Evolutionary conservation across 2,329 filamentous ascomycete genomes (phyloP).

Genomic region (Spiromastix sp.): DNA sequence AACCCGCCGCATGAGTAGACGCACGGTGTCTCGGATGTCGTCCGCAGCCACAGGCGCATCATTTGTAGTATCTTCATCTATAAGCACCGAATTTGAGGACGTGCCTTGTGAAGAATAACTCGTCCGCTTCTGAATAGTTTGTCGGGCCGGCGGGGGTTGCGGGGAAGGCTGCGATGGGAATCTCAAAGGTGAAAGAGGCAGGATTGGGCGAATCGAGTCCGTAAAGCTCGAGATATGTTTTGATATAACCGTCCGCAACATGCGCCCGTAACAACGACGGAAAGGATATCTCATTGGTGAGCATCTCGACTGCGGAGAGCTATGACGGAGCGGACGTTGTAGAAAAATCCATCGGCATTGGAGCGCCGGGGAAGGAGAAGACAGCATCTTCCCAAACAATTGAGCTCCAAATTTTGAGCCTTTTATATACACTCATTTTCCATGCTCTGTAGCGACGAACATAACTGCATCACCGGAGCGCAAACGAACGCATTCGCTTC

Average conservation of each 20-base stretch:
- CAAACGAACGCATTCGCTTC: too few species aligned
- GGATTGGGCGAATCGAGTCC: constrained; percentile 10
- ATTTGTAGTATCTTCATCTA: constrained; percentile 2
- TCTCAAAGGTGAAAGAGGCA: constrained; percentile 4
- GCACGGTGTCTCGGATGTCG: constrained; percentile 20
- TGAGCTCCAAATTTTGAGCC: neutral
- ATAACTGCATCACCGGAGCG: too few species aligned
- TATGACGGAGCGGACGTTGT: neutral
- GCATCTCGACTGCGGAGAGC: neutral
- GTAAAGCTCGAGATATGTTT: constrained; percentile 12
- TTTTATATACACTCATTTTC: too few species aligned
- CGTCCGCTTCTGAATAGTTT: neutral
- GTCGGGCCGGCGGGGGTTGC: neutral
- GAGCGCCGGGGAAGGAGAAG: neutral
- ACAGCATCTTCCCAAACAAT: neutral
- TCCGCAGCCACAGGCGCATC: neutral
- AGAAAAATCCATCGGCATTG: neutral
- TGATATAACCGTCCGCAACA: constrained; percentile 12
- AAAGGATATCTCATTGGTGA: too few species aligned
- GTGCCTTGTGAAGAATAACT: neutral
- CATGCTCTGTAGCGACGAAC: too few species aligned
- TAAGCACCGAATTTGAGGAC: neutral
- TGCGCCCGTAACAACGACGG: constrained; percentile 9
- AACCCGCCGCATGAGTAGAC: constrained; percentile 42
- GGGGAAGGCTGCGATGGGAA: neutral